phyloP scores from a whole-genome alignment of 192 early-diverging fungal genomes.

The Podila minutissima region DNA sequence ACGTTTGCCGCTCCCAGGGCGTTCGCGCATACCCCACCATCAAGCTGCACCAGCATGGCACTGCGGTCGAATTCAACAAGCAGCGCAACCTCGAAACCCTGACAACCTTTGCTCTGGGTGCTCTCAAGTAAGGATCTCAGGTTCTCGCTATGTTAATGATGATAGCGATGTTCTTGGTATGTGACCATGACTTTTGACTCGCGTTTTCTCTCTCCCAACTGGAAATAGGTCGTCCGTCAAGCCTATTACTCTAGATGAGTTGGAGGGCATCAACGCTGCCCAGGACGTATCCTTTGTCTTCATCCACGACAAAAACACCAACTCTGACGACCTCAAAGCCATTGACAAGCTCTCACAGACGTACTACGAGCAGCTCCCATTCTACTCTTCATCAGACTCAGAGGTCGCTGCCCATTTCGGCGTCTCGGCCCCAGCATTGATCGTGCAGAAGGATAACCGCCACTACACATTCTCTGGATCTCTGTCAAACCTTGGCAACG shows the following conservation, averaged over 20 bases:
- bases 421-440: slow-evolving; percentile 53
- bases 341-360: slow-evolving; percentile 36
- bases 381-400: slow-evolving; percentile 17
- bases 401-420: not conserved
- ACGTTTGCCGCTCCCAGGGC: slow-evolving; percentile 66
- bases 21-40: slow-evolving; percentile 90
- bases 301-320: slow-evolving; percentile 60
- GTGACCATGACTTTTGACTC: no score
- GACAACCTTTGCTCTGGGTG: slow-evolving; percentile 17
- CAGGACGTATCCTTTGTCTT: slow-evolving; percentile 65
- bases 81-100: slow-evolving; percentile 15
- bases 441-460: slow-evolving; percentile 71
- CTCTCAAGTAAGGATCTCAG: slow-evolving; percentile 44
- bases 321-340: slow-evolving; percentile 49
- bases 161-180: no score
- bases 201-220: no score
- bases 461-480: slow-evolving; percentile 35
- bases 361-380: slow-evolving; percentile 18
- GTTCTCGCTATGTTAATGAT: not conserved
- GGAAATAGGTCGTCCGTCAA: slow-evolving; percentile 33
- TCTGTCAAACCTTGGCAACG: slow-evolving; percentile 42
- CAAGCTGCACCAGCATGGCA: slow-evolving; percentile 55
- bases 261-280: slow-evolving; percentile 50
- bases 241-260: slow-evolving; percentile 38
- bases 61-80: slow-evolving; percentile 21